phyloP scores from a whole-genome alignment of 768 basidiomycete species.

The Leccinum pellstonianum region DNA sequence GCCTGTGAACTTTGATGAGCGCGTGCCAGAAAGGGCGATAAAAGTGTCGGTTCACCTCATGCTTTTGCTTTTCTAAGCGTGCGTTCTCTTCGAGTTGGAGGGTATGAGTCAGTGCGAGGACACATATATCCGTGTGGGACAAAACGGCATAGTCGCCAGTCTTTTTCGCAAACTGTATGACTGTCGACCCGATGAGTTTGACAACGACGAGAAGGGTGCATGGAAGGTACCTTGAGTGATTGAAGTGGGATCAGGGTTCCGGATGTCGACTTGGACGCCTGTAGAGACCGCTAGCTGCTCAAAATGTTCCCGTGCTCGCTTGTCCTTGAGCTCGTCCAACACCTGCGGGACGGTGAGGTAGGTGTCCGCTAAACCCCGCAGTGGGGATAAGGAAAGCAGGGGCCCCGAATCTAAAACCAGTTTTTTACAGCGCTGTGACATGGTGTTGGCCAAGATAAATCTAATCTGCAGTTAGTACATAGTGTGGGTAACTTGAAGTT shows the following conservation, averaged over 20 bases:
- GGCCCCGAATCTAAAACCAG: conserved; percentile 95
- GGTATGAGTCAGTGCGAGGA: conserved; percentile 84
- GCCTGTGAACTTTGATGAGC: conserved; percentile 11
- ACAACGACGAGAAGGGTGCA: conserved; percentile 2
- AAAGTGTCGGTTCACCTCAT: conserved; percentile 25
- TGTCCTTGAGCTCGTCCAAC: conserved; percentile 85
- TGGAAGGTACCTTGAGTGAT: conserved; percentile 55
- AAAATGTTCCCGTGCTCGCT: conserved; percentile 82
- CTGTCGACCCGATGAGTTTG: conserved; percentile 42
- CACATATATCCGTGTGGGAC: conserved; percentile 86
- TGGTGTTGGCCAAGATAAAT: conserved; percentile 9
- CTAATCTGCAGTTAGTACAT: conserved; percentile 1
- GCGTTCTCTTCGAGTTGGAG: conserved; percentile 57
- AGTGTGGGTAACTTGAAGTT: neutral
- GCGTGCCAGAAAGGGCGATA: neutral
- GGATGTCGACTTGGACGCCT: conserved; percentile 72
- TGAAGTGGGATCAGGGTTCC: conserved; percentile 66
- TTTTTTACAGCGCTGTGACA: conserved; percentile 58
- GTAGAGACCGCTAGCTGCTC: conserved; percentile 72
- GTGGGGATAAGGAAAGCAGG: conserved; percentile 81
- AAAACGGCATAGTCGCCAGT: conserved; percentile 95
- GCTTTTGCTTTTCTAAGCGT: conserved; percentile 26
- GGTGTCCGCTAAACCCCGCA: conserved; percentile 83
- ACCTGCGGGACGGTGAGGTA: conserved; percentile 92
- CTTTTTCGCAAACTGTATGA: conserved; percentile 89